Evolutionary conservation across 2,329 filamentous ascomycete genomes (phyloP).

Genomic region (Pseudocercospora macadamiae): DNA sequence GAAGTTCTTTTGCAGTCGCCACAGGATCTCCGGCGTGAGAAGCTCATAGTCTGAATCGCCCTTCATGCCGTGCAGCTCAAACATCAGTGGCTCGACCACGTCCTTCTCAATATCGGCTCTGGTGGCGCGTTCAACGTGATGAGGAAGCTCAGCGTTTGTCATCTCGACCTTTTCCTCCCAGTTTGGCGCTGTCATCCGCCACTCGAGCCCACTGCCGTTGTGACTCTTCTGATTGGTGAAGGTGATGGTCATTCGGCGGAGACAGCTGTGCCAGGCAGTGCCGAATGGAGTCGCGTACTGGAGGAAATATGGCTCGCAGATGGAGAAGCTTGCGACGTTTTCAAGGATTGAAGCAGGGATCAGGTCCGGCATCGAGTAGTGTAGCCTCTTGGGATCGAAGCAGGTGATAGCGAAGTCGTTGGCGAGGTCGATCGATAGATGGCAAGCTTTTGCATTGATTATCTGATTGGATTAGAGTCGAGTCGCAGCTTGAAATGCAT

Average conservation of each 20-base stretch:
- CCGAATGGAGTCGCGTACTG: not conserved
- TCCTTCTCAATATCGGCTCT: constrained; percentile 4
- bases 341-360: not conserved
- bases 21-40: constrained; percentile 9
- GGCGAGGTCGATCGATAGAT: not conserved
- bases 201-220: not conserved
- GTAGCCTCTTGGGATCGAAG: not conserved
- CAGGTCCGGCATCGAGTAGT: not conserved
- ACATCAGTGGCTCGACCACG: not conserved
- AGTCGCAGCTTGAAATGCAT: no score
- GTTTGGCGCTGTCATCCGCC: not conserved
- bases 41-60: not conserved
- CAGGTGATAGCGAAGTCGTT: not conserved
- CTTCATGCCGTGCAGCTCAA: not conserved
- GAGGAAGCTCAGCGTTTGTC: not conserved
- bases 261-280: not conserved
- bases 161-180: not conserved
- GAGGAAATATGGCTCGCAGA: constrained; percentile 9
- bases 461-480: no score
- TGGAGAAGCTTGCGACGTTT: not conserved
- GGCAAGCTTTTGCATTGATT: not conserved
- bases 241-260: constrained; percentile 8
- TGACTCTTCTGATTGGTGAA: not conserved
- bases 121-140: not conserved
- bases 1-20: not conserved